These are phyloP conservation scores for Cladosporium phlei DNA, from an alignment of 2,329 filamentous ascomycete species.

Conservation along the genomic window DNA sequence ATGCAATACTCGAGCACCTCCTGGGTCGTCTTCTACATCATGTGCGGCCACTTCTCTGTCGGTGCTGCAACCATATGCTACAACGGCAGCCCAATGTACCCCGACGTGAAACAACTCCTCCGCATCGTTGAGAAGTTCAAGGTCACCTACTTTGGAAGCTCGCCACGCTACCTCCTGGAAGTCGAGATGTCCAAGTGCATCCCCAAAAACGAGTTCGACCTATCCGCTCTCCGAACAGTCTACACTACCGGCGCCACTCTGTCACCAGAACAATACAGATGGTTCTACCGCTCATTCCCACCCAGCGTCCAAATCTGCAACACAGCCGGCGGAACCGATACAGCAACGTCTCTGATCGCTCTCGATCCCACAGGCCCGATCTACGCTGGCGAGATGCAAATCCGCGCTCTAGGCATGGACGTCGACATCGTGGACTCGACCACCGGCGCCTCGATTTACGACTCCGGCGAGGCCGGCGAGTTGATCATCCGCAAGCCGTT, in stretches of 20 bases:
- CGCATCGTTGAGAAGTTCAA: conserved; percentile 34
- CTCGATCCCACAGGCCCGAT: conserved; percentile 41
- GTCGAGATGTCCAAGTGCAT: conserved; percentile 34
- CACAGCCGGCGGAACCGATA: conserved; percentile 46
- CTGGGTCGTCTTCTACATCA: conserved; percentile 46
- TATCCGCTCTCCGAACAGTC: conserved; percentile 38
- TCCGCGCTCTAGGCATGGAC: conserved; percentile 43
- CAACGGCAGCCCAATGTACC: conserved; percentile 42
- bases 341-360: conserved; percentile 42
- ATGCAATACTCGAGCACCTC: conserved; percentile 46
- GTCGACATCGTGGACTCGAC: conserved; percentile 43
- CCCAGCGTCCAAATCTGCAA: conserved; percentile 36
- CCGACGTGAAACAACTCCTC: conserved; percentile 34
- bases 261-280: conserved; percentile 40
- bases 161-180: conserved; percentile 43
- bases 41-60: conserved; percentile 40
- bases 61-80: conserved; percentile 42
- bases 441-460: conserved; percentile 33
- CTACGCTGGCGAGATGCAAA: conserved; percentile 43
- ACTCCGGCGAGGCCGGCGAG: conserved; percentile 39
- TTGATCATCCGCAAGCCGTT: conserved; percentile 44
- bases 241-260: conserved; percentile 45
- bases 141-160: conserved; percentile 42
- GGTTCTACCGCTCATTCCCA: conserved; percentile 43
- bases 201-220: conserved; percentile 37